Percentiles rank a stretch among this genome's conserved stretches.
These are phyloP conservation scores for Pythium sp. DNA, from an alignment of 352 stramenopile genomes.

Conservation along the genomic window DNA sequence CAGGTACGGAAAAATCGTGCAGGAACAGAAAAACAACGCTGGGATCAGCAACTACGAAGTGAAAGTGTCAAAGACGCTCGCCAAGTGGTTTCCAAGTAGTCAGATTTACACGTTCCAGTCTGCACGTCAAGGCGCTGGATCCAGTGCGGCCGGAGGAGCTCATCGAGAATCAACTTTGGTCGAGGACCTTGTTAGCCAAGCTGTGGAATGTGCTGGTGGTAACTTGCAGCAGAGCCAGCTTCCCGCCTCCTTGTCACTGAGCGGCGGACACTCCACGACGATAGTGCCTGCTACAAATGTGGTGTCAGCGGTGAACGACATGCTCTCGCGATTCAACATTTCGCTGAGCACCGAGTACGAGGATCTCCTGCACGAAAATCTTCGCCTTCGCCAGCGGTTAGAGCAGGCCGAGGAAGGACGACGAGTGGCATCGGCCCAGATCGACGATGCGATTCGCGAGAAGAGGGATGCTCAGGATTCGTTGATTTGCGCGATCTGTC, in stretches of 20 bases:
- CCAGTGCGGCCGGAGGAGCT: background rate
- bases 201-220: background rate
- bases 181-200: background rate
- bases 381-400: conserved; percentile 57
- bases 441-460: conserved; percentile 65
- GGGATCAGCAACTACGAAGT: conserved; percentile 63
- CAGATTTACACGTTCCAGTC: conserved; percentile 79
- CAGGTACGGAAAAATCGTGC: conserved; percentile 63
- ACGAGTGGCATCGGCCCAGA: conserved; percentile 49
- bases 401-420: conserved; percentile 64
- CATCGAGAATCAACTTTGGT: background rate
- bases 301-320: conserved; percentile 74
- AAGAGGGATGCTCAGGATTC: conserved; percentile 75
- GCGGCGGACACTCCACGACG: background rate
- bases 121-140: conserved; percentile 21
- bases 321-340: conserved; percentile 67
- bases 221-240: conserved; percentile 6
- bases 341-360: conserved; percentile 65
- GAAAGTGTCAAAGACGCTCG: conserved; percentile 39
- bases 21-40: conserved; percentile 28
- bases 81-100: conserved; percentile 42
- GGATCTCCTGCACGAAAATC: conserved; percentile 60
- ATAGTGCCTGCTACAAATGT: conserved; percentile 42
- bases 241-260: conserved; percentile 15
- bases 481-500: conserved; percentile 75